A percentile compares a stretch with the other conserved stretches of the same genome.
Evolutionary conservation across 78 protist genomes (phyloP).

Genomic region (Isochrysis galbana): DNA sequence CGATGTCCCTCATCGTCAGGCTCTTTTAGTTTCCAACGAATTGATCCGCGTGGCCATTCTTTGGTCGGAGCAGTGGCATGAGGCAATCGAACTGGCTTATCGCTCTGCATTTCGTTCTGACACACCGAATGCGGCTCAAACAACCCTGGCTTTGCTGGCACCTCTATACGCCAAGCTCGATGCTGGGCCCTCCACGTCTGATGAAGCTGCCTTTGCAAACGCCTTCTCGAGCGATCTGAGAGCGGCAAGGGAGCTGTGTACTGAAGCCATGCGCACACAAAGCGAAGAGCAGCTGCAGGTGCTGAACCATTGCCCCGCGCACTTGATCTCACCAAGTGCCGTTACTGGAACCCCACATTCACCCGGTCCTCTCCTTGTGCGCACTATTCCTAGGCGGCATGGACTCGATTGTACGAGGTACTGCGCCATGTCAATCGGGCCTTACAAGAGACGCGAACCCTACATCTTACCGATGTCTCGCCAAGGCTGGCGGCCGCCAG

Average conservation of each 20-base stretch:
- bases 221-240: not conserved
- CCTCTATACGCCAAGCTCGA: conserved; percentile 90
- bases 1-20: conserved; percentile 75
- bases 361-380: no score
- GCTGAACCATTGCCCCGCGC: no score
- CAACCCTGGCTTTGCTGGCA: conserved; percentile 80
- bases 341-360: no score
- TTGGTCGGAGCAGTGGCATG: conserved; percentile 98
- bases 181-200: conserved; percentile 81
- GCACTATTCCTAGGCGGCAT: no score
- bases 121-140: conserved; percentile 76
- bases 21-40: conserved; percentile 87
- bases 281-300: conserved; percentile 4
- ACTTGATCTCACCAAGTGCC: no score
- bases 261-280: not conserved
- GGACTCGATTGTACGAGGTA: not conserved
- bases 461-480: not conserved
- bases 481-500: no score
- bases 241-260: not conserved
- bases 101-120: conserved; percentile 85
- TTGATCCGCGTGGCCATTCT: conserved; percentile 96
- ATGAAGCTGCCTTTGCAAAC: conserved; percentile 77
- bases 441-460: not conserved
- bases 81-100: conserved; percentile 95
- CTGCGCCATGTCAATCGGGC: not conserved